A percentile compares a stretch with the other conserved stretches of the same genome.
phyloP scores from a whole-genome alignment of 2,329 filamentous ascomycete genomes.

The Alternaria incomplexa region DNA sequence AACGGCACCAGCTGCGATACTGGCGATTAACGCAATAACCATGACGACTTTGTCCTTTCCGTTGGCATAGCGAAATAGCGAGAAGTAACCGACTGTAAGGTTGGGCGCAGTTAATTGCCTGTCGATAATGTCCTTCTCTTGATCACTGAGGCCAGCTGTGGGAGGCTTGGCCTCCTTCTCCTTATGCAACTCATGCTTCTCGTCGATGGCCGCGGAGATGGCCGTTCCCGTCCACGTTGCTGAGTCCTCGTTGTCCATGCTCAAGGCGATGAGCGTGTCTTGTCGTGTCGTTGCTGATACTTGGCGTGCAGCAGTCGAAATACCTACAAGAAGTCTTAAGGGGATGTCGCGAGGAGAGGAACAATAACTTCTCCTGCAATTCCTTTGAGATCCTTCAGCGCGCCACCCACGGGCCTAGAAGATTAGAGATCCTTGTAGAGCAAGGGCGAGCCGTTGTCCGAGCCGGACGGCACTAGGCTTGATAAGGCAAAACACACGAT shows the following conservation, averaged over 20 bases:
- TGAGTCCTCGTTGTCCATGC: constrained; percentile 20
- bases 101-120: constrained; percentile 52
- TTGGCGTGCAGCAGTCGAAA: constrained; percentile 1
- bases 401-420: constrained; percentile 14
- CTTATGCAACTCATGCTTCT: constrained; percentile 29
- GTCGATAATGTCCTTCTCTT: constrained; percentile 45
- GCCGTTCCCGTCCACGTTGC: constrained; percentile 18
- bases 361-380: not conserved
- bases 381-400: constrained; percentile 1
- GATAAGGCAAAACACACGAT: not conserved
- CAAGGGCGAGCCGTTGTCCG: not conserved
- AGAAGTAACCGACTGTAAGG: constrained; percentile 53
- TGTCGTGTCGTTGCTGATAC: constrained; percentile 11
- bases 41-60: constrained; percentile 50
- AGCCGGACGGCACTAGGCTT: not conserved
- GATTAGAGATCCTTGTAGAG: constrained; percentile 3
- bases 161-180: constrained; percentile 30
- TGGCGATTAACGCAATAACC: constrained; percentile 64
- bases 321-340: not conserved
- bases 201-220: constrained; percentile 24
- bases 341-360: not conserved
- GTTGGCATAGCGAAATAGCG: constrained; percentile 55
- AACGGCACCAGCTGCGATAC: constrained; percentile 75
- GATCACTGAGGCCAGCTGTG: constrained; percentile 34
- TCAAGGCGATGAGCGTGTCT: constrained; percentile 14